Evolutionary conservation across 495 filamentous ascomycete genomes (phyloP), one percentile per base, ranked within the genome.

Genomic region (Aspergillus biplanus): DNA sequence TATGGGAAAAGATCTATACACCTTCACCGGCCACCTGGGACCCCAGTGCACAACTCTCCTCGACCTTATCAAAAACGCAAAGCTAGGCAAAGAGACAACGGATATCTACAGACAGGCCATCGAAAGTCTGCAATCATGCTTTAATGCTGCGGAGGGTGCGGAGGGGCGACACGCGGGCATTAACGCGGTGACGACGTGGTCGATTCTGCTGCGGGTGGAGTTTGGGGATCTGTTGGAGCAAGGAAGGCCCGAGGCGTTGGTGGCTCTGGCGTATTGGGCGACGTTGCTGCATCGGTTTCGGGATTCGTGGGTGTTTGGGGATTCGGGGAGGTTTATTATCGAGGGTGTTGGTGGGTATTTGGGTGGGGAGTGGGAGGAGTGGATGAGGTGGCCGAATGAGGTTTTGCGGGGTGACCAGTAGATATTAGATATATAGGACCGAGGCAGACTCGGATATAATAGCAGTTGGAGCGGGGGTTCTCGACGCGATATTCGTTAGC

Each of bases 211-310:
- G 3, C 39, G 70, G 0, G 27, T 60, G 0, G 73, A 69, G 8
- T 82, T 74, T 59, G 70, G 71, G 6, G 67, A 75, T 11, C 50
- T 74, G 6, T 54, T 81, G 7, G 58, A 52, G 9, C 37, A 67
- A 46, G 53, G 75, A 27, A 63, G 70, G 44, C 75, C 80, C 0
- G 77, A 79, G 62, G 78, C 80, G 0, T 62, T 84, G 27, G 67
- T 80, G 7, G 73, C 82, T 3, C 63, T 82, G 33, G 77, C 76
- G 6, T 71, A 78, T 64, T 82, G 73, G 56, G 70, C 69, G 1
- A 71, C 77, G 4, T 18, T 79, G 5, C 46, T 81, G 39, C 72
- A 81, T 67, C 55, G 44, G 15, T 58, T 58, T 35, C 62, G 74
- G 12, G 62, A 70, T 6, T 70, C 63, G 47, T 84, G 81, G 81